A percentile compares a stretch with the other conserved stretches of the same genome.
These are phyloP conservation scores for Baorangia bicolor DNA, from an alignment of 768 basidiomycete genomes.

Conservation along the genomic window DNA sequence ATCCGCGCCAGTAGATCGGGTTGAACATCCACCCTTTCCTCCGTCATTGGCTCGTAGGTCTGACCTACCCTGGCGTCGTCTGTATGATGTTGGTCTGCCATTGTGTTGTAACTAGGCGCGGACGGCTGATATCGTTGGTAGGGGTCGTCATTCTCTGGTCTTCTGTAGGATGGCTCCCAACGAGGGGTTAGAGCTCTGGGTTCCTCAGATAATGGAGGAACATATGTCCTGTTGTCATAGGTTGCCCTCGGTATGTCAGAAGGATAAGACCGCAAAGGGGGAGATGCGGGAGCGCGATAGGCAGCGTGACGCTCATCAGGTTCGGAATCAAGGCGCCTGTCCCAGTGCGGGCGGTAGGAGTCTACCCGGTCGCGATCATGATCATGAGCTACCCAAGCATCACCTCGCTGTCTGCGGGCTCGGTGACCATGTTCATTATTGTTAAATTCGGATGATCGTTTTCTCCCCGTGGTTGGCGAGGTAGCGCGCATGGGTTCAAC, in stretches of 20 bases:
- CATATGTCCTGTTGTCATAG: constrained; percentile 8
- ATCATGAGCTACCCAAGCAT: constrained; percentile 19
- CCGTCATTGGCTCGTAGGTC: constrained; percentile 11
- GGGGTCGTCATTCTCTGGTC: constrained; percentile 13
- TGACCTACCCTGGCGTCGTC: constrained; percentile 7
- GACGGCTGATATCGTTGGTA: constrained; percentile 12
- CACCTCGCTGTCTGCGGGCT: constrained; percentile 24
- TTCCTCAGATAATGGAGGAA: background rate
- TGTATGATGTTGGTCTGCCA: constrained; percentile 4
- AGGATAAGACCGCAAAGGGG: constrained; percentile 1
- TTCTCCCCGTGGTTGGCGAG: constrained; percentile 17
- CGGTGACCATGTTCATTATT: constrained; percentile 23
- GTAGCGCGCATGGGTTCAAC: constrained; percentile 17
- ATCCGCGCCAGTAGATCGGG: constrained; percentile 28
- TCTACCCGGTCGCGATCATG: constrained; percentile 4
- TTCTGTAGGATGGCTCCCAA: constrained; percentile 11
- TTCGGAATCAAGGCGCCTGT: constrained; percentile 15
- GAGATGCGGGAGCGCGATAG: constrained; percentile 6
- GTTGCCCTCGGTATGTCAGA: constrained; percentile 4
- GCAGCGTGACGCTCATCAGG: constrained; percentile 10
- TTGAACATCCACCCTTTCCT: constrained; percentile 12
- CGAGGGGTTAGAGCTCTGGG: background rate
- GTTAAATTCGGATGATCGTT: constrained; percentile 21
- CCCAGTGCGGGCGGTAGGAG: constrained; percentile 4
- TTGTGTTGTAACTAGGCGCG: background rate